Evolutionary conservation across 2,329 filamentous ascomycete genomes (phyloP).

Genomic region (Xylariaceae sp.): DNA sequence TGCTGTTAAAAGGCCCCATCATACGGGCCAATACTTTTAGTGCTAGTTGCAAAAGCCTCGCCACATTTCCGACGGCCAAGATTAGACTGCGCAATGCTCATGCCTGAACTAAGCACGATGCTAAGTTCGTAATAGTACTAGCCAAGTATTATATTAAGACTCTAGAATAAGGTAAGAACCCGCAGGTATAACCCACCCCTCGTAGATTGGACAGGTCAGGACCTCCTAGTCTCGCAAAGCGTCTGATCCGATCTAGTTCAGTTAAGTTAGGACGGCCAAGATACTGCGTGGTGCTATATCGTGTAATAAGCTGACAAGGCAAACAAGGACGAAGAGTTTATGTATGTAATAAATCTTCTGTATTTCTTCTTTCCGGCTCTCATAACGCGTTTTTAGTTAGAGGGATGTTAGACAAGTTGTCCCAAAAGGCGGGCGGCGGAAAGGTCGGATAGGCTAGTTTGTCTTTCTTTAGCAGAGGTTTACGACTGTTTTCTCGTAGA

Average conservation of each 20-base stretch:
- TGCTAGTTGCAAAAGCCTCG: slow-evolving; percentile 24
- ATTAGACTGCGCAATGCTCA: background rate
- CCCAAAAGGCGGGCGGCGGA: slow-evolving; percentile 39
- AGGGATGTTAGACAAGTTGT: slow-evolving; percentile 37
- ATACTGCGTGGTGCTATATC: slow-evolving; percentile 1
- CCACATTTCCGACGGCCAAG: slow-evolving; percentile 9
- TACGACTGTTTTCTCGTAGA: background rate
- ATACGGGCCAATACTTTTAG: slow-evolving; percentile 6
- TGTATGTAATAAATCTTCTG: too few species aligned
- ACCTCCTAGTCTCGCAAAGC: too few species aligned
- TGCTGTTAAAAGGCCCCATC: slow-evolving; percentile 37
- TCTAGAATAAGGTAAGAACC: slow-evolving; percentile 15
- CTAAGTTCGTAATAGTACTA: slow-evolving; percentile 25
- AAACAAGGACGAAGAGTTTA: too few species aligned
- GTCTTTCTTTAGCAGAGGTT: slow-evolving; percentile 6
- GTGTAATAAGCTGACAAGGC: slow-evolving; percentile 31
- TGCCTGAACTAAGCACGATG: background rate
- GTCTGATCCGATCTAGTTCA: slow-evolving; percentile 17
- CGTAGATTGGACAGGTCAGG: slow-evolving; percentile 45
- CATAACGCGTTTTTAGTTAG: slow-evolving; percentile 37
- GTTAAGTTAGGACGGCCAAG: slow-evolving; percentile 2
- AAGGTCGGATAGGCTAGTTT: background rate
- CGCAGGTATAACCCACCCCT: slow-evolving; percentile 38
- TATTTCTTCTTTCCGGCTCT: slow-evolving; percentile 1
- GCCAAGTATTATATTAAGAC: slow-evolving; percentile 31